A percentile compares a stretch with the other conserved stretches of the same genome.
phyloP scores from a whole-genome alignment of 208 protist species.

The Kentomonas sorsogonicus region DNA sequence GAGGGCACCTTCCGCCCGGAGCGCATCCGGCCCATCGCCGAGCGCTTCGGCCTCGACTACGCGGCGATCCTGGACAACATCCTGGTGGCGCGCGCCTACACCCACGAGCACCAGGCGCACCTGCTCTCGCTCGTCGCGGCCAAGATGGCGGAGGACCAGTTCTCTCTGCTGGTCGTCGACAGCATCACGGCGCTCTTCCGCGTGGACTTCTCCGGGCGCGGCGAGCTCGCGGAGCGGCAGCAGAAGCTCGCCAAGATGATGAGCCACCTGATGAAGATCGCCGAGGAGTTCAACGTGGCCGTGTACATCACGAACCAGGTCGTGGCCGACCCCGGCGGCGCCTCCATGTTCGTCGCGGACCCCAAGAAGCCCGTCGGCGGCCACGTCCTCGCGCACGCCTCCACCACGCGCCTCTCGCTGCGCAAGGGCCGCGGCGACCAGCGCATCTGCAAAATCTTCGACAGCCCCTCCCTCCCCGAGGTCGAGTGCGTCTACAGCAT shows the following conservation, averaged over 20 bases:
- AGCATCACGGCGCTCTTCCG: constrained; percentile 98
- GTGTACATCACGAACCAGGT: constrained; percentile 99
- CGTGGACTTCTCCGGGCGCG: constrained; percentile 96
- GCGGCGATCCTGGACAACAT: constrained; percentile 96
- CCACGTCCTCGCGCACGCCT: constrained; percentile 98
- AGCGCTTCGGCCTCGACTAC: constrained; percentile 93
- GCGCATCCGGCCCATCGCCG: constrained; percentile 94
- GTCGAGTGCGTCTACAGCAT: constrained; percentile 95
- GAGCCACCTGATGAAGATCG: constrained; percentile 94
- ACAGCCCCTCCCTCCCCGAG: constrained; percentile 97
- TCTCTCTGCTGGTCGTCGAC: constrained; percentile 96
- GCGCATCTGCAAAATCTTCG: constrained; percentile 97
- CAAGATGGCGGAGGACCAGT: constrained; percentile 91
- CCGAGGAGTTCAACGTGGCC: constrained; percentile 98
- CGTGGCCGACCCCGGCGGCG: constrained; percentile 96
- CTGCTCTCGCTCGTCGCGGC: constrained; percentile 88
- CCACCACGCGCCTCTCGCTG: constrained; percentile 92
- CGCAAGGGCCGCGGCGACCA: constrained; percentile 96
- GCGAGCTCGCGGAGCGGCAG: constrained; percentile 96
- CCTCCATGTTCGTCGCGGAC: constrained; percentile 96
- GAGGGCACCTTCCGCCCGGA: constrained; percentile 98
- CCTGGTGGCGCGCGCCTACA: constrained; percentile 95
- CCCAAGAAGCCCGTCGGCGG: constrained; percentile 98
- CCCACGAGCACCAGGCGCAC: constrained; percentile 91
- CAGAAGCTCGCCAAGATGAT: constrained; percentile 91